Evolutionary conservation across 257 asterid species (phyloP).

Genomic region (Solanum rostratum): DNA sequence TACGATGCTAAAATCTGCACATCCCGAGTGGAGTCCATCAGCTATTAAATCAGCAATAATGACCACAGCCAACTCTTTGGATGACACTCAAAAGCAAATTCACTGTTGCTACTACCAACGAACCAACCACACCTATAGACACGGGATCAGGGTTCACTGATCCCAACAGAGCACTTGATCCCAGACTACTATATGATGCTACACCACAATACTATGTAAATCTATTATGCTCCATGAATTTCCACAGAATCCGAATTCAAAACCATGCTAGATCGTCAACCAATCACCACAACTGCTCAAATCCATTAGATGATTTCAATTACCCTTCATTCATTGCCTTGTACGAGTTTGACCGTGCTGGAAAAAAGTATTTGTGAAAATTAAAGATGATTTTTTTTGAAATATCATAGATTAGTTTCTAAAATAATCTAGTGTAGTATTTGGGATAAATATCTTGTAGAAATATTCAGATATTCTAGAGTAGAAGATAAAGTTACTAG

Average conservation of each 20-base stretch:
- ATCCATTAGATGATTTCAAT: slow-evolving; percentile 2
- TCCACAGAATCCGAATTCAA: background rate
- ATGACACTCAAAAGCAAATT: slow-evolving; percentile 2
- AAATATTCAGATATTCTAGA: no score
- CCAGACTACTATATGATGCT: slow-evolving; percentile 2
- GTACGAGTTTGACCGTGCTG: background rate
- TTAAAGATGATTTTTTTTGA: no score
- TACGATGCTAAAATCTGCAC: slow-evolving; percentile 24
- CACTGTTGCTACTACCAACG: background rate
- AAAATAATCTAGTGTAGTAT: no score
- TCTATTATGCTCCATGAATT: background rate
- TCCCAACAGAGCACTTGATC: background rate
- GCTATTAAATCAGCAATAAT: slow-evolving; percentile 30
- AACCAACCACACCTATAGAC: background rate
- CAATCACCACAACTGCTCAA: background rate
- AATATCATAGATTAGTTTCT: no score
- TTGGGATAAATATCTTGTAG: no score
- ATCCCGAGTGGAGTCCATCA: slow-evolving; percentile 37
- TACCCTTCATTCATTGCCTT: slow-evolving; percentile 8
- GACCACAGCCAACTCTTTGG: slow-evolving; percentile 21
- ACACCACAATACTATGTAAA: background rate
- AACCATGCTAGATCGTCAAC: background rate
- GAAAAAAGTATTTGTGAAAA: background rate
- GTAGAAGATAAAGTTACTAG: no score
- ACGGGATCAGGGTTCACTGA: background rate